Base-by-base conservation (phyloP, 1,284 basidiomycete species). In the Pseudozyma hubeiensis region DNA sequence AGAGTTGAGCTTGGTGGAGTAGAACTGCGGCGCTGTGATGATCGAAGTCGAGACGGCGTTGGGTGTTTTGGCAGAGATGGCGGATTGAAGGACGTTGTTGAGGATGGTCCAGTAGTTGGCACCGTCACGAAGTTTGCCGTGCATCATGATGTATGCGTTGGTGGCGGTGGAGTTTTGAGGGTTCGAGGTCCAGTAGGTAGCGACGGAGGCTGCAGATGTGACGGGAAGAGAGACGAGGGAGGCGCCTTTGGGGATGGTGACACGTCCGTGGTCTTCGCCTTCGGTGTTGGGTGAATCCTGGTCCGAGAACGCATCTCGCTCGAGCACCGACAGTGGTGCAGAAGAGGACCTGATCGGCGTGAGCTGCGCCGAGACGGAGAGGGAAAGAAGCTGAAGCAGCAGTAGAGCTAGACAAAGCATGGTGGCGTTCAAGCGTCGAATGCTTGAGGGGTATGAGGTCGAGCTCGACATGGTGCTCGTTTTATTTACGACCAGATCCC, bases 61-160 rank as follows among this genome's bases (percentile, higher is more conserved):
- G 7, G 66, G 11, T 11, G 57, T 47, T 7, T 71, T 65, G 46
- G 46, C 64, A 1, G 70, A 59, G 17, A 69, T 45, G 14, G 82
- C 80, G 6, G 44, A n/a, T 8, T 68, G 11, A 16, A 82, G 61
- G 0, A 74, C 72, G n/a, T 73, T 39, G 62, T 81, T 75, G 63
- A 81, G 75, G 24, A 77, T 72, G 47, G 46, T 62, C 78, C 79
- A 80, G 68, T 81, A 79, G 24, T 62, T 53, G 59, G 59, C 65
- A 13, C 82, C 82, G 34, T 83, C 62, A 7, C 81, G 70, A 10
- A 77, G 50, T 51, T 77, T 75, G 44, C 81, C 82, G 57, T 84
- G 82, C 71, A 84, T 78, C 78, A 83, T 81, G 41, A 84, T 64
- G 60, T 61, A 82, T 17, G 81, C 81, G 16, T 75, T 64, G 30